Evolutionary conservation across 2,329 filamentous ascomycete species (phyloP).

Genomic region (Fusarium sacchari): DNA sequence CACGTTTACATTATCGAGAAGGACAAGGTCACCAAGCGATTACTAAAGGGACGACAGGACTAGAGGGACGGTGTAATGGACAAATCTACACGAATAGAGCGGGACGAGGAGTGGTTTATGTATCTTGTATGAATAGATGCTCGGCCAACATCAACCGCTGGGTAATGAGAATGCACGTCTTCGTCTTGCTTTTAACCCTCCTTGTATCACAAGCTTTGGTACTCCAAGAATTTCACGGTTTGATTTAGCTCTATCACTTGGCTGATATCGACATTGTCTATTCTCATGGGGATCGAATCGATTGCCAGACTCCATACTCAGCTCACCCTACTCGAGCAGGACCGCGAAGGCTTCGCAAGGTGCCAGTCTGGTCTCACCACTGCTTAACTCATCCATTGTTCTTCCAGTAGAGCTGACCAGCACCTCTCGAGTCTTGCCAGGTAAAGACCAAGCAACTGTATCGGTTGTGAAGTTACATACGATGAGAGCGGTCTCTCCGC

Average conservation of each 20-base stretch:
- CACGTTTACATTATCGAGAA: constrained; percentile 99
- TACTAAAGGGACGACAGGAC: constrained; percentile 98
- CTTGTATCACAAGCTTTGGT: background rate
- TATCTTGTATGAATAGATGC: constrained; percentile 51
- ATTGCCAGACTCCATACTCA: background rate
- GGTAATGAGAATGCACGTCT: constrained; percentile 41
- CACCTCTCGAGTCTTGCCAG: constrained; percentile 46
- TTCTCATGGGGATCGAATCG: constrained; percentile 47
- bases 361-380: constrained; percentile 45
- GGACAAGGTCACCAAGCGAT: constrained; percentile 98
- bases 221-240: background rate
- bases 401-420: constrained; percentile 49
- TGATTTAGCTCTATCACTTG: background rate
- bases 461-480: constrained; percentile 53
- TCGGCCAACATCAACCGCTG: constrained; percentile 38
- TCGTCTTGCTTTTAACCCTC: constrained; percentile 3
- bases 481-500: constrained; percentile 48
- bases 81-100: constrained; percentile 28
- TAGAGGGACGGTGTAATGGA: constrained; percentile 54
- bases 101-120: constrained; percentile 34
- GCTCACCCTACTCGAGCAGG: constrained; percentile 39
- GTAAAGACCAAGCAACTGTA: constrained; percentile 46
- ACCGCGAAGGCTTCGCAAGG: constrained; percentile 52
- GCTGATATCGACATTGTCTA: background rate
- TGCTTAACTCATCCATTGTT: constrained; percentile 42